These are phyloP conservation scores for Steccherinum ochraceum DNA, from an alignment of 768 basidiomycete species.

Conservation along the genomic window DNA sequence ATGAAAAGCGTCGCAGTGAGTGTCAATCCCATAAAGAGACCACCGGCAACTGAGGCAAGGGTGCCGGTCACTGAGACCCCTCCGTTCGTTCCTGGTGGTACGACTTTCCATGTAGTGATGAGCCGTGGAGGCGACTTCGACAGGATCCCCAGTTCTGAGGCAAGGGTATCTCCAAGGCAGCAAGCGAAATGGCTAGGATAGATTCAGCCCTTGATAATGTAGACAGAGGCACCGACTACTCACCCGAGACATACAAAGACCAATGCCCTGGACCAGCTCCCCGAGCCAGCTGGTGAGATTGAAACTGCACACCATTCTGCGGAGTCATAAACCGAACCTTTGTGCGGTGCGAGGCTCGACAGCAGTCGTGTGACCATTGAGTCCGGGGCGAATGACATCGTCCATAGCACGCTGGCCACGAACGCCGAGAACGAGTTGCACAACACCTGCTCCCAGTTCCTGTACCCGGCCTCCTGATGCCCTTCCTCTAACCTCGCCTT, in stretches of 20 bases:
- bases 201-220: too few species aligned
- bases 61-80: slow-evolving; percentile 76
- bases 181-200: slow-evolving; percentile 72
- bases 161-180: slow-evolving; percentile 87
- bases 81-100: slow-evolving; percentile 91
- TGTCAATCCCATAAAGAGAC: slow-evolving; percentile 60
- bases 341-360: neutral
- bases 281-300: slow-evolving; percentile 33
- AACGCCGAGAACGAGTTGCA: slow-evolving; percentile 71
- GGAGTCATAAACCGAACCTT: slow-evolving; percentile 28
- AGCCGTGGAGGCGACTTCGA: slow-evolving; percentile 62
- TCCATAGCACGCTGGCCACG: slow-evolving; percentile 58
- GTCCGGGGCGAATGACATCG: slow-evolving; percentile 44
- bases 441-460: slow-evolving; percentile 75
- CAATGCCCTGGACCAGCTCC: slow-evolving; percentile 54
- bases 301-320: slow-evolving; percentile 64
- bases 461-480: slow-evolving; percentile 66
- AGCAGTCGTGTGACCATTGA: slow-evolving; percentile 20
- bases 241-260: slow-evolving; percentile 65
- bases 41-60: slow-evolving; percentile 65
- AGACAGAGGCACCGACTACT: slow-evolving; percentile 16
- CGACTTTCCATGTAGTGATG: slow-evolving; percentile 67
- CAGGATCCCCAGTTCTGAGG: slow-evolving; percentile 89
- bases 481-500: slow-evolving; percentile 79
- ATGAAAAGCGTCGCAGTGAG: slow-evolving; percentile 49